phyloP scores from a whole-genome alignment of 1,284 basidiomycete genomes.

The Phlebopus sp. region DNA sequence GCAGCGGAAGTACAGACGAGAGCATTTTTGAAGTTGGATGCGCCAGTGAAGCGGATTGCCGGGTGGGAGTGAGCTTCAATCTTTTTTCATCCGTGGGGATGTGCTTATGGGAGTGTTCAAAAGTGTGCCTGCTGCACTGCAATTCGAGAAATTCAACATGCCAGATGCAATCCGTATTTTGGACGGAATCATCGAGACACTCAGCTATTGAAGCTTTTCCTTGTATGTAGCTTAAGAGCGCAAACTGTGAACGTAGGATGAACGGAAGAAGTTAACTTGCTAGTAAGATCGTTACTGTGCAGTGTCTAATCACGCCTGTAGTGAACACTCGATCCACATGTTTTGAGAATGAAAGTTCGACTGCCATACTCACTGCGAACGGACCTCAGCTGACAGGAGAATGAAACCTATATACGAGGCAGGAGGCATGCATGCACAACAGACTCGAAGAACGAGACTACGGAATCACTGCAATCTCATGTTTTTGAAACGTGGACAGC shows the following conservation, averaged over 20 bases:
- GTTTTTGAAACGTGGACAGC: conserved; percentile 21
- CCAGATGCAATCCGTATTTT: conserved; percentile 82
- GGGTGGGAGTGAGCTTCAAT: conserved; percentile 83
- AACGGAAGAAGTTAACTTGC: too few relatives aligned
- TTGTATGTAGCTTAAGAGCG: too few relatives aligned
- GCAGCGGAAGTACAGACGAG: conserved; percentile 82
- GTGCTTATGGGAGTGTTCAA: conserved; percentile 8
- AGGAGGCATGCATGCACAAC: too few relatives aligned
- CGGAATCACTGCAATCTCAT: not conserved
- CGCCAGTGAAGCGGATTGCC: conserved; percentile 82
- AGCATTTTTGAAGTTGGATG: conserved; percentile 84
- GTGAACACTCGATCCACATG: too few relatives aligned
- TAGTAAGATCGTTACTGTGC: too few relatives aligned
- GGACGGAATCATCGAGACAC: conserved; percentile 81
- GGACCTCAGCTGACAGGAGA: too few relatives aligned
- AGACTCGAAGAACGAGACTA: too few relatives aligned
- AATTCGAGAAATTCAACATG: conserved; percentile 89
- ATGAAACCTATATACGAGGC: too few relatives aligned
- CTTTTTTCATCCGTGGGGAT: not conserved
- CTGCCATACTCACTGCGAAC: too few relatives aligned
- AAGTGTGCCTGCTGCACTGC: conserved; percentile 79
- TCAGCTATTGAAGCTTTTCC: conserved; percentile 57
- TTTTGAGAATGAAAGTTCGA: too few relatives aligned
- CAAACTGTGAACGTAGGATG: too few relatives aligned
- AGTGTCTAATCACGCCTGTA: too few relatives aligned